Evolutionary conservation across 1,139 yeast genomes (phyloP), one percentile per base, ranked within the genome.

Genomic region (Suhomyces wounanorum): DNA sequence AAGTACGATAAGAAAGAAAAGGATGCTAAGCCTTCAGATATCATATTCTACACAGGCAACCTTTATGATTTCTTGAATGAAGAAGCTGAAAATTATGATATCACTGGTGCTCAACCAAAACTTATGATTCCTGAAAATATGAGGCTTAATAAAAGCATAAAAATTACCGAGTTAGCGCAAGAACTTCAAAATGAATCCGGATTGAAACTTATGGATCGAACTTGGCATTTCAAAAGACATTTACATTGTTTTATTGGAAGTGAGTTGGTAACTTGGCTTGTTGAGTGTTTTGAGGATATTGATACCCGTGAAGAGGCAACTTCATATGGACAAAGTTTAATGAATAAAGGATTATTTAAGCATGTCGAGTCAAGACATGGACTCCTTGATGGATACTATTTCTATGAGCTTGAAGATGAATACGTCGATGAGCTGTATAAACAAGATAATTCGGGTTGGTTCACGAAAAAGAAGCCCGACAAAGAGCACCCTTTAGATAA

Each of bases 331-430:
- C 94, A 90, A 59, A 65, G 70, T 13, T 69, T 92, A 45, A 87
- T 89, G 95, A 79, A 82, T 13, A 75, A 74, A 47, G 89, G 89
- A 0, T 64, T 94, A 25, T 84, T 94, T 65, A 77, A 71, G 30
- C 98, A 94, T 63, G 97, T 90, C 28, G 91, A 89, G 55, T 76
- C 82, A 44, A 79, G 94, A 41, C 98, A 94, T 63, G 83, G 87
- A 1, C 89, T 94, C 55, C 70, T 91, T 49, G 96, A 92, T 69
- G 99, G 99, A 0, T 92, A 94, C 63, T 94, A 91, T 64, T 92
- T 92, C 64, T 94, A 94, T 63, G 87, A 84, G 57, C 68, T 92
- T 48, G 79, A 79, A 38, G 81, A 81, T 1, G 86, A 85, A 41
- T 87, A 79, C 59, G 68, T 73, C 11, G 79, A 75, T 49, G 67